A percentile compares a stretch with the other conserved stretches of the same genome.
Evolutionary conservation across 1,139 yeast species (phyloP).

Genomic region (Suhomyces guaymorum): DNA sequence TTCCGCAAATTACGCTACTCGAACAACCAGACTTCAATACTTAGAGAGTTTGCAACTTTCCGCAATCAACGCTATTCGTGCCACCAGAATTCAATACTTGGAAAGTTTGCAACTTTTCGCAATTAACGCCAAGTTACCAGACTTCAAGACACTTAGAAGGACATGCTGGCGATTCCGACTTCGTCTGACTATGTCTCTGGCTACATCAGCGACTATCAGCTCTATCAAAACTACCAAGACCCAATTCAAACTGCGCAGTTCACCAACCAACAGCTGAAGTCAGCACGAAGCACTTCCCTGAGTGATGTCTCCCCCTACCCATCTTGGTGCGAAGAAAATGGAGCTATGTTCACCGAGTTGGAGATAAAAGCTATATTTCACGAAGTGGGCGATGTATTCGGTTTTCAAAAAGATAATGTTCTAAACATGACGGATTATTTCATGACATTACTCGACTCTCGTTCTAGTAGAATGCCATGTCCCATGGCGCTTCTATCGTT

Average conservation of each 20-base stretch:
- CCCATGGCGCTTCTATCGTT: conserved; percentile 55
- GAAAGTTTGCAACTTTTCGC: no score
- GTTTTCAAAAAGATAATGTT: conserved; percentile 64
- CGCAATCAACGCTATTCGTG: no score
- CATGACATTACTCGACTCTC: conserved; percentile 62
- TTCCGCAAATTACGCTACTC: no score
- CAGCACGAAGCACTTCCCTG: no score
- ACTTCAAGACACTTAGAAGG: no score
- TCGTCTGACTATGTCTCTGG: no score
- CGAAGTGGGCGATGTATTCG: conserved; percentile 56
- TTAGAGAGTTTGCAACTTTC: no score
- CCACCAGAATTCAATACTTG: no score
- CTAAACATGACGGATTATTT: conserved; percentile 67
- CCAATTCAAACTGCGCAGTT: conserved; percentile 3
- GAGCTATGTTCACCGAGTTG: conserved; percentile 22
- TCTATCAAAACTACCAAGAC: conserved; percentile 10
- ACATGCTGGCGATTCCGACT: no score
- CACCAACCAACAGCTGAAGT: no score
- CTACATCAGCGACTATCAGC: not conserved
- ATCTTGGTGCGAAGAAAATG: conserved; percentile 42
- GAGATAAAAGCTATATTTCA: conserved; percentile 21
- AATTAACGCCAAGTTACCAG: no score
- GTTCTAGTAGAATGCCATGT: conserved; percentile 66
- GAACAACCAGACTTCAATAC: no score
- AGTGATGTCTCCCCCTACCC: conserved; percentile 21